These are phyloP conservation scores for Trichomonascaceae sp. DNA, from an alignment of 1,139 yeast species.

Conservation along the genomic window DNA sequence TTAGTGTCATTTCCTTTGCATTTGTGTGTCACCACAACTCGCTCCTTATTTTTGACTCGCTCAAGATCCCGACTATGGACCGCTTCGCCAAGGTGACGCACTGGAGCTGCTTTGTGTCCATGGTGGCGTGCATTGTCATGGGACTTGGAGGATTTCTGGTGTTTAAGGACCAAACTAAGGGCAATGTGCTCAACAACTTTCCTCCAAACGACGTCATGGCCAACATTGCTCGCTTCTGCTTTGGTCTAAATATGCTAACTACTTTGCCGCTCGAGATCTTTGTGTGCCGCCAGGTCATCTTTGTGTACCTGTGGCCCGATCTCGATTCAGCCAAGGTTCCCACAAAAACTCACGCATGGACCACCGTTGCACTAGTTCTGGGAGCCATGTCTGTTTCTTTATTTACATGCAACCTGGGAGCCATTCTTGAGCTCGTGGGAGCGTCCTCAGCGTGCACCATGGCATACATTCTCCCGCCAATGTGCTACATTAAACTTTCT, in stretches of 20 bases:
- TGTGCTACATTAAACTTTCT: slow-evolving; percentile 60
- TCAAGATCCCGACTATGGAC: slow-evolving; percentile 60
- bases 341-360: slow-evolving; percentile 36
- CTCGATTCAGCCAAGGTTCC: slow-evolving; percentile 10
- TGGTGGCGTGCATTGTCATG: slow-evolving; percentile 65
- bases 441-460: slow-evolving; percentile 85
- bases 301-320: slow-evolving; percentile 40
- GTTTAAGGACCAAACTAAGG: slow-evolving; percentile 69
- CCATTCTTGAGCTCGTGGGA: slow-evolving; percentile 78
- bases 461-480: slow-evolving; percentile 87
- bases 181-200: slow-evolving; percentile 78
- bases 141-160: slow-evolving; percentile 69
- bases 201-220: slow-evolving; percentile 54
- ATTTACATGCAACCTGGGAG: slow-evolving; percentile 78
- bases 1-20: slow-evolving; percentile 85
- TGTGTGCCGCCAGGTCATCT: slow-evolving; percentile 74
- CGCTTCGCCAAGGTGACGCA: slow-evolving; percentile 71
- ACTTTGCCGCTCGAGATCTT: slow-evolving; percentile 85
- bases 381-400: slow-evolving; percentile 65
- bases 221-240: slow-evolving; percentile 78
- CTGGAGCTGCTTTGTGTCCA: slow-evolving; percentile 68
- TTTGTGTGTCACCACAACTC: slow-evolving; percentile 94
- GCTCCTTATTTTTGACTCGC: slow-evolving; percentile 73
- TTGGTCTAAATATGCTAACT: slow-evolving; percentile 89
- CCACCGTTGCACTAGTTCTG: slow-evolving; percentile 56